Conservation (phyloP, 495 filamentous ascomycete genomes). For the Hypoxylon intermedium region DNA sequence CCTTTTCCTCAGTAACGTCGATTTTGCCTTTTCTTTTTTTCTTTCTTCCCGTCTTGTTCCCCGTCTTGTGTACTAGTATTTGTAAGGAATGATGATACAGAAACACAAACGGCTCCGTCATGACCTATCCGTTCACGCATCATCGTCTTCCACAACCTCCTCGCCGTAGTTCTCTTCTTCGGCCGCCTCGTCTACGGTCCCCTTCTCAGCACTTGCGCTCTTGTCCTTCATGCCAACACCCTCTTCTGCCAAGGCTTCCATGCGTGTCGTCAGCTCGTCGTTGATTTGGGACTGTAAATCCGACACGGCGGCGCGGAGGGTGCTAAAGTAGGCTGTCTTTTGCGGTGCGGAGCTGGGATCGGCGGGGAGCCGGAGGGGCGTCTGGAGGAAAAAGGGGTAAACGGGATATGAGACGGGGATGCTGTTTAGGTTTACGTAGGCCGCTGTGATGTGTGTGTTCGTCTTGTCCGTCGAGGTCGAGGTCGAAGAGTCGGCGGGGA, state of each 20-base stretch:
- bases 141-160: slow-evolving; percentile 67
- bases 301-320: slow-evolving; percentile 66
- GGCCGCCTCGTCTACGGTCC: slow-evolving; percentile 42
- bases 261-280: slow-evolving; percentile 78
- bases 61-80: no score
- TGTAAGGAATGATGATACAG: no score
- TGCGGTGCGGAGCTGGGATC: slow-evolving; percentile 49
- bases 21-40: no score
- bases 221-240: slow-evolving; percentile 34
- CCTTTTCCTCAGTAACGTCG: no score
- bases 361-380: slow-evolving; percentile 41
- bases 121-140: no score
- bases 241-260: slow-evolving; percentile 72
- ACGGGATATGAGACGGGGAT: no score
- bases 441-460: no score
- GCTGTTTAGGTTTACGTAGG: slow-evolving; percentile 11
- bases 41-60: no score
- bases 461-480: no score
- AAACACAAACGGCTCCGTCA: no score
- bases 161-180: slow-evolving; percentile 91
- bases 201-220: slow-evolving; percentile 40
- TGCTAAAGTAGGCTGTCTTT: slow-evolving; percentile 71
- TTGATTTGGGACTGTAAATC: slow-evolving; percentile 79
- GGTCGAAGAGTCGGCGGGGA: no score
- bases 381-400: slow-evolving; percentile 36